Evolutionary conservation across 495 filamentous ascomycete species (phyloP).

Genomic region (Barbatosphaeria neglecta): DNA sequence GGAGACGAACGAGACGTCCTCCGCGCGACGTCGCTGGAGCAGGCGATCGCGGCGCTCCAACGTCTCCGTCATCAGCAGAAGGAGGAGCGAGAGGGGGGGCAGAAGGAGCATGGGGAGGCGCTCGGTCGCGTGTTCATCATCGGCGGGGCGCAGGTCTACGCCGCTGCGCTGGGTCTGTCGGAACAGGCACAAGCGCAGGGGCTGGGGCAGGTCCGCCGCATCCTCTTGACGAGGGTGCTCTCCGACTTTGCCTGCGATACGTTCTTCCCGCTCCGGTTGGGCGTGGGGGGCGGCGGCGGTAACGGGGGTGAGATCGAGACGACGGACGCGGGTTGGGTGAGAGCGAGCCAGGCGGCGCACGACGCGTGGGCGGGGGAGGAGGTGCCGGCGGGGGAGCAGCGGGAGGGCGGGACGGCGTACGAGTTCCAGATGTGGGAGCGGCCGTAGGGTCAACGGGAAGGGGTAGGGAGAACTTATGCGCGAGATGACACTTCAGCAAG

Average conservation of each 20-base stretch:
- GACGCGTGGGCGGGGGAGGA: constrained; percentile 48
- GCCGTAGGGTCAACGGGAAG: constrained; percentile 8
- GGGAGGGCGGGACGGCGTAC: constrained; percentile 47
- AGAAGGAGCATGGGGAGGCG: not conserved
- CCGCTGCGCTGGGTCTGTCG: constrained; percentile 42
- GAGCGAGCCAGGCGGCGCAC: constrained; percentile 35
- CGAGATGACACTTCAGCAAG: not conserved
- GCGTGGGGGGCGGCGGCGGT: constrained; percentile 9
- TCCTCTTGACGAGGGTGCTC: constrained; percentile 54
- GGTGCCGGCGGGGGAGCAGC: constrained; percentile 34
- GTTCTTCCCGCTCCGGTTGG: constrained; percentile 59
- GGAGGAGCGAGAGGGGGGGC: constrained; percentile 23
- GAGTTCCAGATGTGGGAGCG: constrained; percentile 56
- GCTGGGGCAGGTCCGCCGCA: constrained; percentile 24
- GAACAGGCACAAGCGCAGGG: not conserved
- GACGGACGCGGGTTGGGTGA: constrained; percentile 31
- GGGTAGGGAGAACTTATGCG: not conserved
- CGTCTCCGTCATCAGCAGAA: constrained; percentile 17
- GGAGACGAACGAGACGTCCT: constrained; percentile 9
- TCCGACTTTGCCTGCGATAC: constrained; percentile 78
- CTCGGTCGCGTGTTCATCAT: constrained; percentile 57
- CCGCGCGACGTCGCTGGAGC: constrained; percentile 38
- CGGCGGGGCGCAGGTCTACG: constrained; percentile 80
- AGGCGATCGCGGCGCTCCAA: constrained; percentile 36
- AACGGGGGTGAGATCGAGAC: no score